These are phyloP conservation scores for Drosera spatulata DNA, from an alignment of 179 eudicot genomes.

Conservation along the genomic window DNA sequence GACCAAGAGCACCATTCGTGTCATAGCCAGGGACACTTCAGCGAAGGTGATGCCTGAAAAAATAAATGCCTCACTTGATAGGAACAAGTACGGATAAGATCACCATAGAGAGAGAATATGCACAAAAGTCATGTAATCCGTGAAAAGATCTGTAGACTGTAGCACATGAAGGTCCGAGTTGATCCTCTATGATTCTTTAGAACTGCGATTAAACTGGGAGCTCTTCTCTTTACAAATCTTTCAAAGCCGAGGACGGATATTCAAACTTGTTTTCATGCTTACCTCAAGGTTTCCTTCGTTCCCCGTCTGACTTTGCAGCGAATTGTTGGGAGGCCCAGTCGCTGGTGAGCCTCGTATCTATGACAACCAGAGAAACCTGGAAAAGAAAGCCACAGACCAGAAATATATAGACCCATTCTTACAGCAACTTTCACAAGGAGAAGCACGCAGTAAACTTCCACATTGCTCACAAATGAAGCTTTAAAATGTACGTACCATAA, in stretches of 20 bases:
- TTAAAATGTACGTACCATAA: slow-evolving; percentile 43
- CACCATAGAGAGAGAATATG: not conserved
- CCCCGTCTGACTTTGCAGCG: slow-evolving; percentile 92
- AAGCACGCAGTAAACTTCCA: not conserved
- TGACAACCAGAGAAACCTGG: slow-evolving; percentile 98
- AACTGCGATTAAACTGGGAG: not conserved
- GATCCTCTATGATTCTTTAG: no score
- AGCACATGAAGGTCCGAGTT: not conserved
- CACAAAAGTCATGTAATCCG: not conserved
- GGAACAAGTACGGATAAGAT: no score
- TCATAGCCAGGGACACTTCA: slow-evolving; percentile 8
- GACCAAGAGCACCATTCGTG: no score
- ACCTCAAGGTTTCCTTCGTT: slow-evolving; percentile 93
- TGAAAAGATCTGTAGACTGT: not conserved
- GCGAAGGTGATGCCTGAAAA: slow-evolving; percentile 86
- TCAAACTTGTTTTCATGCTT: not conserved
- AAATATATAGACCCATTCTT: no score
- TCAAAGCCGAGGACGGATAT: not conserved
- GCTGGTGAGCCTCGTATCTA: slow-evolving; percentile 92
- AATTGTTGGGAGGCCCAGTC: slow-evolving; percentile 80
- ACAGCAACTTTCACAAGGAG: not conserved
- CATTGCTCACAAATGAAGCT: slow-evolving; percentile 1
- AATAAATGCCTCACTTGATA: not conserved
- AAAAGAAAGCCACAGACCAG: not conserved
- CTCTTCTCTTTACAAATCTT: not conserved